Evolutionary conservation across 192 early-diverging fungal species (phyloP), one percentile per base, ranked within the genome.

Genomic region (Entomortierella beljakovae): DNA sequence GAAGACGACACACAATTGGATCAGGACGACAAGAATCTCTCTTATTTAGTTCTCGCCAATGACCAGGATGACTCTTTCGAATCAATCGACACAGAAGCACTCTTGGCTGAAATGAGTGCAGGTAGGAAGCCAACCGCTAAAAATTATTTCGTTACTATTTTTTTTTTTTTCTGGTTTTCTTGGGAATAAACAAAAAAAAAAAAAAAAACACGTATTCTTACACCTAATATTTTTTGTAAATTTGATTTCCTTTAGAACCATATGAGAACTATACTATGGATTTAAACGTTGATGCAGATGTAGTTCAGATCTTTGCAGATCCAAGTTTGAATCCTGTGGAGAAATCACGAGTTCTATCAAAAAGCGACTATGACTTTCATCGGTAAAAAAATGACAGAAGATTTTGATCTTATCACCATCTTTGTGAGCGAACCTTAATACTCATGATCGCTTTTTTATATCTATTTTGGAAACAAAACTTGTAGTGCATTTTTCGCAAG

Each of bases 1-100:
- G 73, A 76, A 43, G 65, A 77, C 15, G 73, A 77, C 43, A 42
- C 58, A 42, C 73, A 77, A 43, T 33, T 77, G 54, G 73, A 77
- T 22, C 61, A 59, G 23, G 60, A 76, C 18, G 73, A 77, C 54
- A 74, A 66, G 57, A 42, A 68, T 5, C 73, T 63, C 3, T 68
- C 66, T 6, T 62, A 77, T 48, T 55, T 69, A 11, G 35, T 64
- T 0, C 52, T 77, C 22, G 11, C 60, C 1, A 63, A 63, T 28
- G 73, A 77, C 4, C 65, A 61, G 28, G 73, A 77, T 23, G 73
- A 77, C 55, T 20, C 65, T 4, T 68, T 64, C 25, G 73, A 77
- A 40, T 25, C 52, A 0, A 35, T 77, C 16, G 73, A 77, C 48
- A 68, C 65, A 18, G 73, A 77, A 28, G 69, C 59, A 32, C 60